A percentile compares a stretch with the other conserved stretches of the same genome.
These are phyloP conservation scores for Aureobasidium mangrovei DNA, from an alignment of 2,329 filamentous ascomycete species.

Conservation along the genomic window DNA sequence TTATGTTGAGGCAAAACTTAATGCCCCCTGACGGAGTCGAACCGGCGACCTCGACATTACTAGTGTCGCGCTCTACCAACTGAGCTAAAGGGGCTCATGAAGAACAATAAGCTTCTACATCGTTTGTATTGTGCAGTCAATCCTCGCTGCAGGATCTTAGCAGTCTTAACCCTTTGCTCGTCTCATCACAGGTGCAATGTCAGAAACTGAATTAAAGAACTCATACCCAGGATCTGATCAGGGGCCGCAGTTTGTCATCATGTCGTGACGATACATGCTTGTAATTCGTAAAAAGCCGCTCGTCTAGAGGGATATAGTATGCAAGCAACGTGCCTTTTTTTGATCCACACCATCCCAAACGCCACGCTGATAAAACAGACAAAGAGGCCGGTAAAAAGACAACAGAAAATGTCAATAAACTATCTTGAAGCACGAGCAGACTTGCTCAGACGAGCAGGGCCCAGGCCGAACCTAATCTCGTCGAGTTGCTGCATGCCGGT, in stretches of 20 bases:
- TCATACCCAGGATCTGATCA: too few species aligned
- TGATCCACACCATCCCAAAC: not conserved
- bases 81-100: conserved; percentile 9
- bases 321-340: not conserved
- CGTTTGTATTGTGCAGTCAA: too few species aligned
- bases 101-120: too few species aligned
- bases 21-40: conserved; percentile 11
- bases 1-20: not conserved
- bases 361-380: not conserved
- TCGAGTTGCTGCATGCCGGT: conserved; percentile 83
- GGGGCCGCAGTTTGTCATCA: too few species aligned
- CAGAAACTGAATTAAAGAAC: too few species aligned
- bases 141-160: too few species aligned
- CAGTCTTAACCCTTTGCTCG: too few species aligned
- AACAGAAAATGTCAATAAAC: not conserved
- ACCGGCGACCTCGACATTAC: conserved; percentile 13
- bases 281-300: too few species aligned
- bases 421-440: not conserved
- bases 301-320: conserved; percentile 4
- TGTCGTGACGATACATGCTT: too few species aligned
- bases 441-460: conserved; percentile 56
- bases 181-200: too few species aligned
- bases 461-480: conserved; percentile 72
- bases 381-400: not conserved
- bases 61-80: conserved; percentile 13